Evolutionary conservation across 2,329 filamentous ascomycete genomes (phyloP).

Genomic region (Fusarium palustre): DNA sequence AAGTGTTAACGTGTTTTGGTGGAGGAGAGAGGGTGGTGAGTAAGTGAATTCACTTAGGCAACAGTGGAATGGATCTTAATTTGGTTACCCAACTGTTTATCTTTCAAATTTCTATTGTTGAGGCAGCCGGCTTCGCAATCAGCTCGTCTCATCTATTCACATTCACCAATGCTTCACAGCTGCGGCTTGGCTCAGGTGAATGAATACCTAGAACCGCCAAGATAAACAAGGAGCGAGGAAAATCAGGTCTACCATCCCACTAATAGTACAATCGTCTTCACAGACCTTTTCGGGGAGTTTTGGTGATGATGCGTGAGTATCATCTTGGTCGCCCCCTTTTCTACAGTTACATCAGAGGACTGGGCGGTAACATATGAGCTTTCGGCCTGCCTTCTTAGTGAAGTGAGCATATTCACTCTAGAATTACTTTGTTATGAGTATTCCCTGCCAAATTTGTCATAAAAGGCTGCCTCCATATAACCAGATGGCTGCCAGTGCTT

Average conservation of each 20-base stretch:
- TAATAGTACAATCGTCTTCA: rapidly evolving
- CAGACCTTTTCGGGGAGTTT: too few relatives aligned
- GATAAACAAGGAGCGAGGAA: background rate
- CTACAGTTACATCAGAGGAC: too few relatives aligned
- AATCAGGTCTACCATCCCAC: background rate
- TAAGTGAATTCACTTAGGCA: background rate
- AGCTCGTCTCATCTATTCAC: background rate
- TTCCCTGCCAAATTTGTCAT: background rate
- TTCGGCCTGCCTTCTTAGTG: background rate
- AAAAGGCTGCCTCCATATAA: background rate
- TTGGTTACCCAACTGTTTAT: background rate
- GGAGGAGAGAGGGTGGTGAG: too few relatives aligned
- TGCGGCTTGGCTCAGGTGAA: background rate
- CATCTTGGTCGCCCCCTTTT: background rate
- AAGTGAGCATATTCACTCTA: background rate
- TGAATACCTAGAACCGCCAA: background rate
- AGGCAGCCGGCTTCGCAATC: background rate
- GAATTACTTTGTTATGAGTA: background rate
- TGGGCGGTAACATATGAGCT: background rate
- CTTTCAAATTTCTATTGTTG: background rate
- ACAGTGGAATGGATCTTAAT: background rate
- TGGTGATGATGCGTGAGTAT: background rate
- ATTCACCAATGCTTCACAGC: background rate
- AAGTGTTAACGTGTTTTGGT: background rate
- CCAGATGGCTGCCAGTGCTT: background rate